Conservation (phyloP, 2,329 filamentous ascomycete genomes). For the Diaporthe aspalathi region DNA sequence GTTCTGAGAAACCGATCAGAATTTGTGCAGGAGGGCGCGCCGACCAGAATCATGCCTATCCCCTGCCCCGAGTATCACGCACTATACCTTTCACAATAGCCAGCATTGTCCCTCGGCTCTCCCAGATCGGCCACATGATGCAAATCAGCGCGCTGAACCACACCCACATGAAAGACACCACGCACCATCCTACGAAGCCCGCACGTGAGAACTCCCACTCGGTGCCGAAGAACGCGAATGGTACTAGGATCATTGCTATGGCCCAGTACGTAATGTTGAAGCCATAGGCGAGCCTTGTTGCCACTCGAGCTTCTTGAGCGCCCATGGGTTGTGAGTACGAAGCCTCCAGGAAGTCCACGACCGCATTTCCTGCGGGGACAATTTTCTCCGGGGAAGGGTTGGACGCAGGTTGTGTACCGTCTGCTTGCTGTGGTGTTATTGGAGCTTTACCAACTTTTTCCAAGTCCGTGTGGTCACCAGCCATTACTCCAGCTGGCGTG, state of each 20-base stretch:
- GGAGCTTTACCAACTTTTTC: slow-evolving; percentile 33
- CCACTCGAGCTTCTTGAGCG: slow-evolving; percentile 49
- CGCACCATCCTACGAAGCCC: slow-evolving; percentile 53
- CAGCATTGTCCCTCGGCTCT: slow-evolving; percentile 49
- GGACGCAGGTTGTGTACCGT: slow-evolving; percentile 36
- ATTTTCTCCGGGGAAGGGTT: slow-evolving; percentile 43
- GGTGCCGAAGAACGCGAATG: slow-evolving; percentile 53
- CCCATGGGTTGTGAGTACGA: slow-evolving; percentile 56
- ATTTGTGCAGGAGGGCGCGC: neutral
- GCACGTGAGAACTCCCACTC: slow-evolving; percentile 49
- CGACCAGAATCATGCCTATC: neutral
- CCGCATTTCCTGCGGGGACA: slow-evolving; percentile 51
- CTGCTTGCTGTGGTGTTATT: neutral
- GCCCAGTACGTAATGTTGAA: slow-evolving; percentile 51
- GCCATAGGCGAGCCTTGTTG: slow-evolving; percentile 50
- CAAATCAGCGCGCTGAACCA: slow-evolving; percentile 52
- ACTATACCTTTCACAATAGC: slow-evolving; percentile 41
- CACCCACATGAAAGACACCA: slow-evolving; percentile 55
- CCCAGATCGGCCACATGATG: slow-evolving; percentile 53
- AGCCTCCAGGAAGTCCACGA: slow-evolving; percentile 55
- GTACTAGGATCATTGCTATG: slow-evolving; percentile 52
- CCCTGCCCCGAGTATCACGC: neutral
- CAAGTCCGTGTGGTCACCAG: neutral
- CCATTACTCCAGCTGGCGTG: neutral
- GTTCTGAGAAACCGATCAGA: neutral